A percentile compares a stretch with the other conserved stretches of the same genome.
These are phyloP conservation scores for Aspergillus nidulans DNA, from an alignment of 495 filamentous ascomycete species.

Conservation along the genomic window DNA sequence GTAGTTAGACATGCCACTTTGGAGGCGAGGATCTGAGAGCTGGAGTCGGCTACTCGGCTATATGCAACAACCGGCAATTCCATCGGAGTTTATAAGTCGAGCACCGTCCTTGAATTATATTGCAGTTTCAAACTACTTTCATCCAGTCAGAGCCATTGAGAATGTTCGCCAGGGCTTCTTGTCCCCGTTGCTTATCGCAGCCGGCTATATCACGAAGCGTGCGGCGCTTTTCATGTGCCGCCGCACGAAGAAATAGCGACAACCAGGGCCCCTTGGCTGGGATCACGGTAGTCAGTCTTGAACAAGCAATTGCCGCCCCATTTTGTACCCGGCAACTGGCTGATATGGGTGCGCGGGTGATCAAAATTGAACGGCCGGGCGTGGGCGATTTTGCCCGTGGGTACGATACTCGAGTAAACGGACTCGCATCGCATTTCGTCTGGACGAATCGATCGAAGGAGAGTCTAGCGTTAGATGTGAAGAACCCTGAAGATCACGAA, in stretches of 20 bases:
- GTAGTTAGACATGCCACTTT: too few species aligned
- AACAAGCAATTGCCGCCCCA: conserved; percentile 50
- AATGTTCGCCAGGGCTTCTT: not conserved
- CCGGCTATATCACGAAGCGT: not conserved
- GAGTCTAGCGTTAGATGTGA: conserved; percentile 45
- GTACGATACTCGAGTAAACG: conserved; percentile 46
- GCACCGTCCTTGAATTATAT: not conserved
- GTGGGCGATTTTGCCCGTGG: conserved; percentile 48
- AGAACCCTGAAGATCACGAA: conserved; percentile 34
- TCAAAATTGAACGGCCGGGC: conserved; percentile 48
- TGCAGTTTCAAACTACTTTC: not conserved
- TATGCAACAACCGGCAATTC: not conserved
- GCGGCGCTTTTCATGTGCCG: not conserved
- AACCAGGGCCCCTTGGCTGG: conserved; percentile 34
- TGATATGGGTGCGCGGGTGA: conserved; percentile 49
- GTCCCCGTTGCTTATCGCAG: not conserved
- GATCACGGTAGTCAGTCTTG: conserved; percentile 47
- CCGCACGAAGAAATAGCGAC: not conserved
- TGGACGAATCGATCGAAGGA: conserved; percentile 53
- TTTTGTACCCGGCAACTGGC: conserved; percentile 51
- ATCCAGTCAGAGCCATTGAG: not conserved
- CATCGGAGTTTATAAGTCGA: not conserved
- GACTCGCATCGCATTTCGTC: conserved; percentile 47
- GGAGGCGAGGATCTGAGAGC: too few species aligned
- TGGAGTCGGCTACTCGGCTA: not conserved